phyloP scores from a whole-genome alignment of 2,329 filamentous ascomycete genomes.

The Magnaporthiopsis incrustans region DNA sequence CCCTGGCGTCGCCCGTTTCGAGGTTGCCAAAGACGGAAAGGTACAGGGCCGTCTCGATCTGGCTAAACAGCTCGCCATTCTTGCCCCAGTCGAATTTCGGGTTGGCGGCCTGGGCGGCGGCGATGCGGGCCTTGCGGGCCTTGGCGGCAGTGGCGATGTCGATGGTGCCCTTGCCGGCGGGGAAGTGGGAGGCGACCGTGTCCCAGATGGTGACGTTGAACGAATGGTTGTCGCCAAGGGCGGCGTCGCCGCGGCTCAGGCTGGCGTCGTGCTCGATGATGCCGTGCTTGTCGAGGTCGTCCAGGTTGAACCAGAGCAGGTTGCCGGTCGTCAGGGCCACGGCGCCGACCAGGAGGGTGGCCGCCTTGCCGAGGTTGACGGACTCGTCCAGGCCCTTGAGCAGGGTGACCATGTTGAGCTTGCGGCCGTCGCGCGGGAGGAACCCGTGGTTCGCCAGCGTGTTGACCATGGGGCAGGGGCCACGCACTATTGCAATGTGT shows the following conservation, averaged over 20 bases:
- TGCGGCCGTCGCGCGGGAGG: constrained; percentile 24
- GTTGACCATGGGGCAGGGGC: constrained; percentile 22
- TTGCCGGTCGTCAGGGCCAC: constrained; percentile 18
- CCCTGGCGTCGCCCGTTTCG: constrained; percentile 7
- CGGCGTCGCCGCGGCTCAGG: constrained; percentile 24
- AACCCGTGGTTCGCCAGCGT: constrained; percentile 24
- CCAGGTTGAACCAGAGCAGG: constrained; percentile 23
- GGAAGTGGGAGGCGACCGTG: not conserved
- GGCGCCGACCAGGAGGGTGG: constrained; percentile 16
- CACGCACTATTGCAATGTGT: constrained; percentile 10
- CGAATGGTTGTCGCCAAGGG: constrained; percentile 25
- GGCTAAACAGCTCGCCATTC: constrained; percentile 6
- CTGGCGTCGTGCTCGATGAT: constrained; percentile 26
- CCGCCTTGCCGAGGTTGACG: constrained; percentile 15
- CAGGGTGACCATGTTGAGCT: constrained; percentile 21
- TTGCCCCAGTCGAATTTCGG: constrained; percentile 5
- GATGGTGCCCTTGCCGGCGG: constrained; percentile 21
- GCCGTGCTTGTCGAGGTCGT: constrained; percentile 23
- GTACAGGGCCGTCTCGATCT: constrained; percentile 10
- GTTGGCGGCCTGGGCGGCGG: constrained; percentile 9
- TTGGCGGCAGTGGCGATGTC: not conserved
- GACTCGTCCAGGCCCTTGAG: constrained; percentile 20
- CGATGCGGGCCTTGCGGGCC: constrained; percentile 1
- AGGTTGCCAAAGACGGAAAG: constrained; percentile 10
- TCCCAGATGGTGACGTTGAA: constrained; percentile 17